These are phyloP conservation scores for Starmerella asiatica DNA, from an alignment of 805 yeast species.

Conservation along the genomic window DNA sequence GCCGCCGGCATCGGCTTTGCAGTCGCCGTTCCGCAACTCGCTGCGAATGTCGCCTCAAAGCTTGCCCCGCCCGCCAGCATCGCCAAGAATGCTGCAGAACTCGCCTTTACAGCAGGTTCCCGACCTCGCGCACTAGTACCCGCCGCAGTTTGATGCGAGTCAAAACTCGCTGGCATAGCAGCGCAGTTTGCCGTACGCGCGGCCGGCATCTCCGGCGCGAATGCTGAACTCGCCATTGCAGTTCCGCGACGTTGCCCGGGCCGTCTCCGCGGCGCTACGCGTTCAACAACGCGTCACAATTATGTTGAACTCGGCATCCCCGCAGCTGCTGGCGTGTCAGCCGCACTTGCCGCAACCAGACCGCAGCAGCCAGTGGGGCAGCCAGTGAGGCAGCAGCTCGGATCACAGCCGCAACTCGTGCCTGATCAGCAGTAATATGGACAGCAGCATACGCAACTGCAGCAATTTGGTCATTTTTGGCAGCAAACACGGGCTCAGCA, in stretches of 20 bases:
- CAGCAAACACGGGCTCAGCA: background rate
- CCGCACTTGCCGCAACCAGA: no score
- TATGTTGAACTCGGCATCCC: conserved; percentile 4
- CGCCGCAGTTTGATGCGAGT: conserved; percentile 16
- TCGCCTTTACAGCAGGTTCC: conserved; percentile 7
- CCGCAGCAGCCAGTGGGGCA: conserved; percentile 5
- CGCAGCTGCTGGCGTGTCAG: conserved; percentile 1
- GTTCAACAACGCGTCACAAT: conserved; percentile 11
- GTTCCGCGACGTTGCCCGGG: conserved; percentile 10
- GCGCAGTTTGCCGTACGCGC: conserved; percentile 8
- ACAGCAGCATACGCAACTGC: background rate
- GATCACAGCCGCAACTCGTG: background rate
- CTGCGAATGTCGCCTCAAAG: conserved; percentile 3
- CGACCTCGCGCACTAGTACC: conserved; percentile 8
- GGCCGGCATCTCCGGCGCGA: conserved; percentile 12
- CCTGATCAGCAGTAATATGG: background rate
- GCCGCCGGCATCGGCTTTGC: conserved; percentile 2
- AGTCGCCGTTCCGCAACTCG: conserved; percentile 8
- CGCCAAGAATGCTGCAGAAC: background rate
- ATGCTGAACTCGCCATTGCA: conserved; percentile 14
- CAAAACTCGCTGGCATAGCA: conserved; percentile 13
- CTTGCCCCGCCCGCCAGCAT: background rate
- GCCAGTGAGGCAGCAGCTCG: conserved; percentile 1
- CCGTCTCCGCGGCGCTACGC: conserved; percentile 6
- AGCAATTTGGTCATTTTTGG: background rate